These are phyloP conservation scores for Evernia prunastri DNA, from an alignment of 495 filamentous ascomycete genomes.

Conservation along the genomic window DNA sequence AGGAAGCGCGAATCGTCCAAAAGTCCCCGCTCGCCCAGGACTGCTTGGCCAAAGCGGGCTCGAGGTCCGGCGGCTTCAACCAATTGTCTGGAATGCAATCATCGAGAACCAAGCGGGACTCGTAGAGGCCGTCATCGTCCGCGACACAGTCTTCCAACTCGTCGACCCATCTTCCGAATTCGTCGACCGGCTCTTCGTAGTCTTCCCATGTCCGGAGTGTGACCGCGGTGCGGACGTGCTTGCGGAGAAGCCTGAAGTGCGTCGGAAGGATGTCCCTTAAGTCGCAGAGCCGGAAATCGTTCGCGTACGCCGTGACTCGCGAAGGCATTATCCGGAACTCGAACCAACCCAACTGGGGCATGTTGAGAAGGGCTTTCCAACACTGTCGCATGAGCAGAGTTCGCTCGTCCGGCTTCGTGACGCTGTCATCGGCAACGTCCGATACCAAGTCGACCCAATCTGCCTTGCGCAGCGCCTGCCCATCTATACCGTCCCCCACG, in stretches of 20 bases:
- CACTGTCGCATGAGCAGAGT: not conserved
- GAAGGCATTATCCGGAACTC: not conserved
- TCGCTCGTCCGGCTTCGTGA: too few relatives aligned
- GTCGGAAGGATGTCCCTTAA: not conserved
- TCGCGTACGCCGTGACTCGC: not conserved
- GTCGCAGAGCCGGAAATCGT: not conserved
- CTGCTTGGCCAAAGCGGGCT: not conserved
- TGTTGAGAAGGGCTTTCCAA: not conserved
- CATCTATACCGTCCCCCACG: too few relatives aligned
- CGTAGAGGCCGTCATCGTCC: not conserved
- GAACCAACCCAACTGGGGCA: not conserved
- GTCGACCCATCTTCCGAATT: not conserved
- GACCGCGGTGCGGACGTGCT: not conserved
- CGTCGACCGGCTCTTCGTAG: not conserved
- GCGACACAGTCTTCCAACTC: too few relatives aligned
- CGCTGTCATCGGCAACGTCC: too few relatives aligned
- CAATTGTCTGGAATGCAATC: not conserved
- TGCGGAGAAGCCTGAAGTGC: not conserved
- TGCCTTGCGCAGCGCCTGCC: too few relatives aligned
- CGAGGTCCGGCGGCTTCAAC: not conserved
- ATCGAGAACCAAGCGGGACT: not conserved
- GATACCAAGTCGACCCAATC: too few relatives aligned
- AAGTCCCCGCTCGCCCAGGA: not conserved
- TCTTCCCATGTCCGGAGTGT: not conserved
- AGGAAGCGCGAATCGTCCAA: not conserved